Conservation (phyloP, 495 filamentous ascomycete genomes). For the Emericellopsis terricola region DNA sequence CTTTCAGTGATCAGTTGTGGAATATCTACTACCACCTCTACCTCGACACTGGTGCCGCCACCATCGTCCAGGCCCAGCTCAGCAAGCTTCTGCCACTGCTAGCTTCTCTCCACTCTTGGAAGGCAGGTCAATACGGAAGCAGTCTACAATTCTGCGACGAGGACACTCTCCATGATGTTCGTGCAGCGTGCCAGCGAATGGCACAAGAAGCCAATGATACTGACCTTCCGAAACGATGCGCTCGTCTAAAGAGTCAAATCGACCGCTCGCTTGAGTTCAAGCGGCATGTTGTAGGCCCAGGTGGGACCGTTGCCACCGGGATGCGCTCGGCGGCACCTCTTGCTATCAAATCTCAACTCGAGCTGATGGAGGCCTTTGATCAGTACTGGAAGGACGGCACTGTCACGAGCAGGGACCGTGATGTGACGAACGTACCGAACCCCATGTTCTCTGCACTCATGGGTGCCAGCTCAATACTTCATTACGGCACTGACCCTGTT, state of each 20-base stretch:
- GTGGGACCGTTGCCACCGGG: conserved; percentile 5
- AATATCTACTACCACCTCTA: conserved; percentile 35
- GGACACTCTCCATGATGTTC: conserved; percentile 14
- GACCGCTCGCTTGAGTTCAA: conserved; percentile 5
- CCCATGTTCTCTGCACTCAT: conserved; percentile 13
- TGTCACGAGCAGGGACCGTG: not conserved
- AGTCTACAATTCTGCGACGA: conserved; percentile 17
- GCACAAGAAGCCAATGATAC: not conserved
- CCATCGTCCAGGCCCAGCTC: conserved; percentile 17
- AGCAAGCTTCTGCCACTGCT: conserved; percentile 20
- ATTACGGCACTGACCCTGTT: conserved; percentile 25
- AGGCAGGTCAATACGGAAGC: conserved; percentile 13
- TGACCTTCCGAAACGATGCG: too few species aligned
- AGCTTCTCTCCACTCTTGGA: conserved; percentile 15
- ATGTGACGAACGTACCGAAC: conserved; percentile 9
- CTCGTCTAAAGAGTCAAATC: too few species aligned
- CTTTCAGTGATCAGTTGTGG: conserved; percentile 18
- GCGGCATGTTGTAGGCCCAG: conserved; percentile 5
- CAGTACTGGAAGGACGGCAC: conserved; percentile 19
- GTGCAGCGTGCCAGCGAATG: conserved; percentile 12
- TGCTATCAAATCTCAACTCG: conserved; percentile 3
- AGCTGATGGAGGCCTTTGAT: conserved; percentile 9
- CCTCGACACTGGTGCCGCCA: conserved; percentile 17
- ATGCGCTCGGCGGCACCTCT: conserved; percentile 13
- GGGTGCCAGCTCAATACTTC: conserved; percentile 6